These are phyloP conservation scores for Penicillium lagena DNA, from an alignment of 495 filamentous ascomycete genomes.

Conservation along the genomic window DNA sequence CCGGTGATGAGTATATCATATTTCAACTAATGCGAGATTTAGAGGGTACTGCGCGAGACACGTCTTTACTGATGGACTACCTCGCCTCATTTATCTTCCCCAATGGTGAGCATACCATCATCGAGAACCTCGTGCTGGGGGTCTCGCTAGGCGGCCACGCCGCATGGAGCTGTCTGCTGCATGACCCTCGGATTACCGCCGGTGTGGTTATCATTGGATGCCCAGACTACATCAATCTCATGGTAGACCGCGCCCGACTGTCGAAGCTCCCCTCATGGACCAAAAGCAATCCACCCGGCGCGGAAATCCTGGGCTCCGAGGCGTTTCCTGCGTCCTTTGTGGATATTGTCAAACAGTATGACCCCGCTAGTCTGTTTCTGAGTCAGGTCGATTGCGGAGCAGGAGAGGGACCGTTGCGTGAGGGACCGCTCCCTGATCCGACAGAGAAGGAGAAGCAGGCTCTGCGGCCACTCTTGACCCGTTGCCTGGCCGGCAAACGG, in stretches of 20 bases:
- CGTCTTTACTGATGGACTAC: conserved; percentile 62
- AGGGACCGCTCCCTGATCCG: conserved; percentile 38
- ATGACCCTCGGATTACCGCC: conserved; percentile 69
- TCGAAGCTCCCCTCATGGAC: conserved; percentile 64
- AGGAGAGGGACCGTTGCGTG: conserved; percentile 19
- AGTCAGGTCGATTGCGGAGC: conserved; percentile 33
- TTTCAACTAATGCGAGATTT: not conserved
- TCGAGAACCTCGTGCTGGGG: conserved; percentile 69
- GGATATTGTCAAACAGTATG: conserved; percentile 51
- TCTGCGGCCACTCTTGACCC: conserved; percentile 33
- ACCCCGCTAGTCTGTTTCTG: conserved; percentile 66
- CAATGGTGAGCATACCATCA: conserved; percentile 43
- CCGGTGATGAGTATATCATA: too few species aligned
- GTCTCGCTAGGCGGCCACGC: conserved; percentile 85
- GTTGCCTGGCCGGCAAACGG: conserved; percentile 60
- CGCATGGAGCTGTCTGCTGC: conserved; percentile 74
- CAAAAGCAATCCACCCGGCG: conserved; percentile 45
- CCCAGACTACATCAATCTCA: conserved; percentile 75
- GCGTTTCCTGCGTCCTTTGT: conserved; percentile 69
- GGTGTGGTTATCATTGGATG: conserved; percentile 81
- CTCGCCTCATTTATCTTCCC: conserved; percentile 71
- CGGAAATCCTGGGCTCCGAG: conserved; percentile 62
- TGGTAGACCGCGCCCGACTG: conserved; percentile 68
- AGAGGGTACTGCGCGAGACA: conserved; percentile 73
- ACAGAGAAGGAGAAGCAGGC: conserved; percentile 34